Evolutionary conservation across 257 asterid genomes (phyloP), one percentile per base, ranked within the genome.

Genomic region (Fraxinus quadrangulata): DNA sequence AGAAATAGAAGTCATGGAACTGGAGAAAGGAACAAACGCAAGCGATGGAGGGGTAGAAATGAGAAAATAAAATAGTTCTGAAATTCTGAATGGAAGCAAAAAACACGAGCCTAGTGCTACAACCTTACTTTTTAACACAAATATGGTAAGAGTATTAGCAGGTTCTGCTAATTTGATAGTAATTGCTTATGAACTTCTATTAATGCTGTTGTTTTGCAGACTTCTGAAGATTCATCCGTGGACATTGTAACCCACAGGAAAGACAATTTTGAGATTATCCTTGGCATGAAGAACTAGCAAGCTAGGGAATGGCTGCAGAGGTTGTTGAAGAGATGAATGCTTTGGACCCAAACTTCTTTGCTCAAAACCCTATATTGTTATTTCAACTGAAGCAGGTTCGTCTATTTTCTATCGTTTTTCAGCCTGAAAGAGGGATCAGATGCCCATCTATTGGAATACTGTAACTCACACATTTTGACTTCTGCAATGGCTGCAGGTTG

Each of bases 381-480:
- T 96, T 96, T 86, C 97, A 92, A 80, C 92, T 96, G 86, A 93
- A 90, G 87, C 99, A 92, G 96, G 98, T 95, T 77, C 1, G 61
- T 73, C 42, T 45, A 59, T 78, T 45, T 74, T 71, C 69, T 23
- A 45, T 54, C 70, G 3, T 75, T 28, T 45, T 77, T 72, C 24
- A 37, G 23, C 47, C 10, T 74, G 26, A 37, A 42, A 30, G 8
- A 5, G 59, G 59, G 19, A 17, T 49, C 7, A 4, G 23, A 16
- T 54, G 65, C 26, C 11, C 65, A 2, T 11, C 17, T 11, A 21
- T 45, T 71, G 71, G 24, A 42, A 73, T 59, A 61, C 16, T 61
- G 72, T 45, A 73, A 72, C 40, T 40, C 42, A 61, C 67, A 40
- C 74, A 67, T 37, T 70, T 63, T 42, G 78, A 70, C 73, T 75